phyloP scores from a whole-genome alignment of 2,329 filamentous ascomycete genomes.

The Colletotrichum simmondsii region DNA sequence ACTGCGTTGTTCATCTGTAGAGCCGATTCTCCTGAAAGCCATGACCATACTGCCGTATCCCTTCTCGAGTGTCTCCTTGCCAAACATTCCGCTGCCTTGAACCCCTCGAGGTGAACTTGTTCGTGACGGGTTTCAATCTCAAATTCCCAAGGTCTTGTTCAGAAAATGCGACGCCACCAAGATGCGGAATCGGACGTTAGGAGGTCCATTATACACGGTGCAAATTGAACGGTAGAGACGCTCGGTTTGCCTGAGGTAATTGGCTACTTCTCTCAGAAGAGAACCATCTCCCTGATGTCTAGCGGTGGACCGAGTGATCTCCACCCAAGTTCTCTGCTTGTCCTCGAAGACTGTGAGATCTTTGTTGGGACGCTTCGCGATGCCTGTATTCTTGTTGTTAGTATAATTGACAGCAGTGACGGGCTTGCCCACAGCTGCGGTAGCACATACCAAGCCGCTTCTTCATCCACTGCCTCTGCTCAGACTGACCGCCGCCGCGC shows the following conservation, averaged over 20 bases:
- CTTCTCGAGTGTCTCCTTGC: not conserved
- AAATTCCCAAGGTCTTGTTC: not conserved
- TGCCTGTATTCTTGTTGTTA: not conserved
- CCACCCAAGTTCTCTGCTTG: not conserved
- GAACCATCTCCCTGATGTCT: not conserved
- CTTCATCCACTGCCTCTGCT: not conserved
- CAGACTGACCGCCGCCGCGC: no score
- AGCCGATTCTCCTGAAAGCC: not conserved
- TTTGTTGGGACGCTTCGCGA: not conserved
- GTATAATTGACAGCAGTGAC: not conserved
- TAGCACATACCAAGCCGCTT: not conserved
- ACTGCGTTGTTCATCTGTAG: not conserved
- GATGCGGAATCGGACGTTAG: not conserved
- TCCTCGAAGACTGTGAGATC: not conserved
- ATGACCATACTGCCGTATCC: not conserved
- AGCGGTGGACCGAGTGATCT: not conserved
- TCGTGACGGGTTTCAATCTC: not conserved
- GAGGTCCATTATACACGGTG: not conserved
- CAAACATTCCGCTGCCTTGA: not conserved
- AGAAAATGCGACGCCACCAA: not conserved
- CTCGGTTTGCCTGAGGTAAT: not conserved
- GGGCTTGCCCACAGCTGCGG: not conserved
- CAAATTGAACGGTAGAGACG: not conserved
- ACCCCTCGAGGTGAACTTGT: not conserved
- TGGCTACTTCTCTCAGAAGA: not conserved